Base-by-base conservation (phyloP, 2,329 filamentous ascomycete genomes). In the Trichoderma sp. region DNA sequence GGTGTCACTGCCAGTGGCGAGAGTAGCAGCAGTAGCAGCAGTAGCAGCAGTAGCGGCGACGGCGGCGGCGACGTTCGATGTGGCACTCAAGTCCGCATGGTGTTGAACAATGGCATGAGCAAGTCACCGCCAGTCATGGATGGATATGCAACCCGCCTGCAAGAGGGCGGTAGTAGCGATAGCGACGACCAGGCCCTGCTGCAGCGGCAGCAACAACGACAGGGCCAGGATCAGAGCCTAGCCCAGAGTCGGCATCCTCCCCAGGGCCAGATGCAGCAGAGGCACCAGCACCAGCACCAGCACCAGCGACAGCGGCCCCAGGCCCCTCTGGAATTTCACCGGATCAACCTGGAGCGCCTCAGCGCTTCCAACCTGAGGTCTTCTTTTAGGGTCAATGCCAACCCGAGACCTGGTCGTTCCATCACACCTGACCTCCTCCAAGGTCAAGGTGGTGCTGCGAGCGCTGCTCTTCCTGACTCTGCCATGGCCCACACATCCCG, bases 371-470 rank as follows among this genome's bases (percentile, higher is more conserved):
- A 74, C 67, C 68, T 78, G 51, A 72, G 76, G 59, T 74, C 78
- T 51, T 71, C 74, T 62, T 76, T 75, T 67, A 71, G 75, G 63
- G 67, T 72, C 64, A 74, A 71, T 54, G 64, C 73, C 58, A 69
- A 70, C 60, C 67, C 72, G 61, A 76, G 79, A 69, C 72, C 75
- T 52, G 85, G 89, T 71, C 86, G 89, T 68, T 79, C 88, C 64
- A 87, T 90, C 68, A 90, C 88, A 67, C 88, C 89, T 69, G 89
- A 92, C 50, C 77, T 77, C 48, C 68, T 74, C 67, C 81, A 83
- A 50, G 66, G 70, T 71, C 72, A 69, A 70, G 72, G 69, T 67
- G 68, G 68, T 43, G 70, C 66, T 51, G 60, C 71, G 56, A 71
- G 68, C 63, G 66, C 72, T 39, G 54, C 67, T 39, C 65, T 70